phyloP scores from a whole-genome alignment of 352 stramenopile species.

The Pelagophyceae sp. region DNA sequence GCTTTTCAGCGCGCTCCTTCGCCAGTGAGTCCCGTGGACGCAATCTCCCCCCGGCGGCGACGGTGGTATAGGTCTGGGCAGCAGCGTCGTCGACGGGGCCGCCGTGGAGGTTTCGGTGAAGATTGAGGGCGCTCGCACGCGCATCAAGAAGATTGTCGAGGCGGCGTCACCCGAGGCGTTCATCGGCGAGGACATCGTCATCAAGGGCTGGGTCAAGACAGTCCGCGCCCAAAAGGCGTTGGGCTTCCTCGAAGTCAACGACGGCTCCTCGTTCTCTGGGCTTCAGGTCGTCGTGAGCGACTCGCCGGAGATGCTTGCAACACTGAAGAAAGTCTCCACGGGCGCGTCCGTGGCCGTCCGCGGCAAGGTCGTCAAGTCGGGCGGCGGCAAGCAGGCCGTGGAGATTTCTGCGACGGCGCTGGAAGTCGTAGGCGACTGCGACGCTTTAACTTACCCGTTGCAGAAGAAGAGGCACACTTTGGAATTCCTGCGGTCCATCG shows the following conservation, averaged over 20 bases:
- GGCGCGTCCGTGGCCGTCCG: constrained; percentile 78
- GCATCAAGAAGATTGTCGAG: constrained; percentile 5
- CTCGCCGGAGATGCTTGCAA: constrained; percentile 23
- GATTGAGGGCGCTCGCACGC: neutral
- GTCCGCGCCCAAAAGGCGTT: constrained; percentile 92
- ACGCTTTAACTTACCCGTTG: constrained; percentile 83
- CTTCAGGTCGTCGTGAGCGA: constrained; percentile 73
- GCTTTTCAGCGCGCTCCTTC: too few relatives aligned
- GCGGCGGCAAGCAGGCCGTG: constrained; percentile 74
- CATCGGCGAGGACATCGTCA: constrained; percentile 43
- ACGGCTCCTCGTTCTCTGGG: constrained; percentile 78
- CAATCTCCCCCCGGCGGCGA: too few relatives aligned
- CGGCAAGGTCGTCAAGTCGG: constrained; percentile 72
- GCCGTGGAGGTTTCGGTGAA: neutral
- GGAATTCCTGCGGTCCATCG: constrained; percentile 90
- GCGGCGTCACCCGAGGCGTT: neutral
- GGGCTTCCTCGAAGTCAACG: constrained; percentile 91
- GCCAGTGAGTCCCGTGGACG: too few relatives aligned
- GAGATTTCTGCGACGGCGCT: constrained; percentile 71
- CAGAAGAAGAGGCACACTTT: constrained; percentile 97
- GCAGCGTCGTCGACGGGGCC: too few relatives aligned
- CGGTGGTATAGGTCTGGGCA: too few relatives aligned
- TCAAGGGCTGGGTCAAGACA: constrained; percentile 91
- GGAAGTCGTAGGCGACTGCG: constrained; percentile 76
- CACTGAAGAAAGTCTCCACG: constrained; percentile 77